Conservation (phyloP, 192 early-diverging fungal genomes). For the Pilaira anomala region DNA sequence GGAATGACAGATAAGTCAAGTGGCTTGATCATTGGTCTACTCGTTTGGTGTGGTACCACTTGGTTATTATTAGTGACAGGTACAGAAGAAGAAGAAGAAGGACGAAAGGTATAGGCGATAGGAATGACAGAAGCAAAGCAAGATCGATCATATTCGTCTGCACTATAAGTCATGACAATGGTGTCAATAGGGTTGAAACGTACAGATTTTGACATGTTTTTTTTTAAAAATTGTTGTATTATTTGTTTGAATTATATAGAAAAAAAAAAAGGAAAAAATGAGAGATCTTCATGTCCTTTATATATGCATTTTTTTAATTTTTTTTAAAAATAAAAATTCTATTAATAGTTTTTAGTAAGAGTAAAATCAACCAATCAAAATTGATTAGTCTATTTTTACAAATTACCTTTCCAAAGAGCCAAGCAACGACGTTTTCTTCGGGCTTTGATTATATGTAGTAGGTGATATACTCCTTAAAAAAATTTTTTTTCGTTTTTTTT, state of each 20-base stretch:
- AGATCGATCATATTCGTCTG: slow-evolving; percentile 20
- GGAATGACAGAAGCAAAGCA: slow-evolving; percentile 3
- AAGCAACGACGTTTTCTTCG: no score
- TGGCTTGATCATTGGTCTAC: slow-evolving; percentile 6
- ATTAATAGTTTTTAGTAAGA: no score
- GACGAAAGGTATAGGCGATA: slow-evolving; percentile 6
- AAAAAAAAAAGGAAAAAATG: not conserved
- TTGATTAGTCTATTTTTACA: no score
- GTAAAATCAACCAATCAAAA: no score
- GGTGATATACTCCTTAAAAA: no score
- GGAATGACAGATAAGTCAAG: slow-evolving; percentile 17
- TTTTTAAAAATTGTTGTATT: no score
- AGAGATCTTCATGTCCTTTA: not conserved
- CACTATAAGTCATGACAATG: slow-evolving; percentile 8
- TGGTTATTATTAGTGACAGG: not conserved
- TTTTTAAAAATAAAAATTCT: no score
- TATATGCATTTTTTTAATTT: not conserved
- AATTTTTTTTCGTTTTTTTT: no score
- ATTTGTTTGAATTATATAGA: not conserved
- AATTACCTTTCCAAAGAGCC: no score
- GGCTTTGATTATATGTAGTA: no score
- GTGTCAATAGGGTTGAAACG: slow-evolving; percentile 1
- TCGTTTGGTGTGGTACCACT: not conserved
- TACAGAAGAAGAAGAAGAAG: not conserved
- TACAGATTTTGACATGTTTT: slow-evolving; percentile 8